Conservation (phyloP, 805 yeast species). For the Ascoidea tarda region DNA sequence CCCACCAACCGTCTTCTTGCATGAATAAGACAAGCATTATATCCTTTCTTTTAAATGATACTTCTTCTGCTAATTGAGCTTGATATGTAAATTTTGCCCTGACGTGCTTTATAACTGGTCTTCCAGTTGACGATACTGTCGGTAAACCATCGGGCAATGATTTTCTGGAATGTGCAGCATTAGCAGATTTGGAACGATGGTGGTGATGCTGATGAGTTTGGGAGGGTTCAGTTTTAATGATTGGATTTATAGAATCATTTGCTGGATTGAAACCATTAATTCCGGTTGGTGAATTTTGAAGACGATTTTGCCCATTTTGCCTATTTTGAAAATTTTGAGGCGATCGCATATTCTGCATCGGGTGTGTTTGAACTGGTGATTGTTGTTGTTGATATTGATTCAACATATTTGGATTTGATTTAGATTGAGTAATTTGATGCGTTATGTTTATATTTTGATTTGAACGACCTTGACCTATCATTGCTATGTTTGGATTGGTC, state of each 20-base stretch:
- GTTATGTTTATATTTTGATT: not conserved
- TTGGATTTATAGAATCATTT: not conserved
- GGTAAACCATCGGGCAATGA: slow-evolving; percentile 26
- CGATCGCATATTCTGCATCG: not conserved
- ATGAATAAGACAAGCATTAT: slow-evolving; percentile 33
- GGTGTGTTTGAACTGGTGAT: not conserved
- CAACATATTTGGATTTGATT: too few species aligned
- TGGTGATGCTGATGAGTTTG: not conserved
- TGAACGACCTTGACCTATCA: not conserved
- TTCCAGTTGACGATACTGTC: slow-evolving; percentile 34
- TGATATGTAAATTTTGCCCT: slow-evolving; percentile 44
- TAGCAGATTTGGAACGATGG: not conserved
- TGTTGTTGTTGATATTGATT: slow-evolving; percentile 1
- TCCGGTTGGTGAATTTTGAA: too few species aligned
- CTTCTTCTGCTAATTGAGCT: slow-evolving; percentile 47
- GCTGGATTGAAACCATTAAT: not conserved
- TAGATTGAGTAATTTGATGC: not conserved
- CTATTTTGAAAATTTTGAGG: too few species aligned
- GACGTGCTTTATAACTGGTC: slow-evolving; percentile 34
- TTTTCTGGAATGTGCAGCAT: not conserved
- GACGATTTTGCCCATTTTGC: too few species aligned
- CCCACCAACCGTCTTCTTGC: slow-evolving; percentile 73
- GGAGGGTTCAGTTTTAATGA: not conserved
- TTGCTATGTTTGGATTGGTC: too few species aligned
- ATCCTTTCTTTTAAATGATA: slow-evolving; percentile 45